Evolutionary conservation across 108 stramenopile species (phyloP).

Genomic region (Cylindrotheca closterium): DNA sequence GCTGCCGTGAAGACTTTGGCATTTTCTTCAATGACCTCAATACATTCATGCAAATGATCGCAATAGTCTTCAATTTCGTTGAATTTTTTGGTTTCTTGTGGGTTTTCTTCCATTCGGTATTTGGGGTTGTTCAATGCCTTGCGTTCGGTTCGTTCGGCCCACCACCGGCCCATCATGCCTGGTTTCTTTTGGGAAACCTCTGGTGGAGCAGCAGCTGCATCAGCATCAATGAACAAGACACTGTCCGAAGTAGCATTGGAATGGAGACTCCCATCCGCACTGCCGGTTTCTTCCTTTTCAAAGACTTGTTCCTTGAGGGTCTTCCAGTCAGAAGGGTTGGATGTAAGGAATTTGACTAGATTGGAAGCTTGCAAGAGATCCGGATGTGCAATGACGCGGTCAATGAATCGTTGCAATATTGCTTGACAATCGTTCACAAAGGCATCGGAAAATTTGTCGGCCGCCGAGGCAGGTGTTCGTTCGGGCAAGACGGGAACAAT

Average conservation of each 20-base stretch:
- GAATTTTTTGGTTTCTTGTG: slow-evolving; percentile 35
- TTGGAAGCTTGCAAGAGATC: slow-evolving; percentile 29
- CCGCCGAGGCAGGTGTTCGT: slow-evolving; percentile 6
- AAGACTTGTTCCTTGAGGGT: slow-evolving; percentile 5
- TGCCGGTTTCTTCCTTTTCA: slow-evolving; percentile 9
- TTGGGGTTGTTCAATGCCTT: slow-evolving; percentile 24
- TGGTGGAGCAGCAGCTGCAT: slow-evolving; percentile 6
- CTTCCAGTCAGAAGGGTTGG: slow-evolving; percentile 30
- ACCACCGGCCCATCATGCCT: slow-evolving; percentile 25
- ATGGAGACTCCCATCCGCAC: slow-evolving; percentile 4
- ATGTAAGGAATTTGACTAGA: slow-evolving; percentile 30
- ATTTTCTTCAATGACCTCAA: slow-evolving; percentile 28
- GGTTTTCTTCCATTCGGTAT: slow-evolving; percentile 26
- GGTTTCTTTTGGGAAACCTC: slow-evolving; percentile 19
- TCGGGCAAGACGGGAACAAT: slow-evolving; percentile 34
- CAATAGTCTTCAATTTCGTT: slow-evolving; percentile 28
- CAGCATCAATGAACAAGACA: neutral
- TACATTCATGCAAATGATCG: slow-evolving; percentile 29
- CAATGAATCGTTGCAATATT: slow-evolving; percentile 23
- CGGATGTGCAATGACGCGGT: slow-evolving; percentile 24
- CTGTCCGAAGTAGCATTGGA: neutral
- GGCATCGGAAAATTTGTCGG: slow-evolving; percentile 22
- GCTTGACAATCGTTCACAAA: slow-evolving; percentile 22
- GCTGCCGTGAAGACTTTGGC: slow-evolving; percentile 5
- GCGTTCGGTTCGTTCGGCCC: slow-evolving; percentile 10